phyloP scores from a whole-genome alignment of 2,329 filamentous ascomycete genomes.

The Parastagonospora nodorum region DNA sequence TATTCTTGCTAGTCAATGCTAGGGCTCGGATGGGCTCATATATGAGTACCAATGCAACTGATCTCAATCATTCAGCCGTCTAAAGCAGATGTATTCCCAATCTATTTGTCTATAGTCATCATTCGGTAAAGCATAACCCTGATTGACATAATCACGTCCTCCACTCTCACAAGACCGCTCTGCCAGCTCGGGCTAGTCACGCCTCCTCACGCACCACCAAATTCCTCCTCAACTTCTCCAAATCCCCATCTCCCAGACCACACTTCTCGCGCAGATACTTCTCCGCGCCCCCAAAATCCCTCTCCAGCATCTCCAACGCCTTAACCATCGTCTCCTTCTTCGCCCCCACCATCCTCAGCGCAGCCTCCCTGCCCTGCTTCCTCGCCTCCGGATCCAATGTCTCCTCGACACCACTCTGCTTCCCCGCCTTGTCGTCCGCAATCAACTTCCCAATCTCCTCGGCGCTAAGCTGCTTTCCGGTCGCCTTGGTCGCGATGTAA shows the following conservation, averaged over 20 bases:
- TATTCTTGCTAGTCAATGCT: not conserved
- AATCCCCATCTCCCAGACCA: slow-evolving; percentile 60
- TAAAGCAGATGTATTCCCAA: no score
- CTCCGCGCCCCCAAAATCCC: slow-evolving; percentile 67
- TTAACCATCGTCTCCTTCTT: slow-evolving; percentile 58
- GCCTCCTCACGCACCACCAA: slow-evolving; percentile 19
- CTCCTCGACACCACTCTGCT: slow-evolving; percentile 31
- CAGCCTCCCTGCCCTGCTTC: slow-evolving; percentile 31
- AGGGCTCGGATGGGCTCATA: not conserved
- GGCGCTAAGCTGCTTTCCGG: slow-evolving; percentile 44
- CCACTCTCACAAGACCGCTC: not conserved
- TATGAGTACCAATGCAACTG: not conserved
- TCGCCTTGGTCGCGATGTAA: slow-evolving; percentile 23
- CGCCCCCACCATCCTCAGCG: slow-evolving; percentile 44
- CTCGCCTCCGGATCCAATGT: slow-evolving; percentile 46
- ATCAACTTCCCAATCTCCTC: slow-evolving; percentile 56
- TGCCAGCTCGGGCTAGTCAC: slow-evolving; percentile 7
- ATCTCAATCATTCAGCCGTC: not conserved
- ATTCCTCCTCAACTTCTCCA: slow-evolving; percentile 54
- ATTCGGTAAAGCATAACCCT: not conserved
- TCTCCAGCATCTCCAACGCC: slow-evolving; percentile 60
- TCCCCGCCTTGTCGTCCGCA: slow-evolving; percentile 32
- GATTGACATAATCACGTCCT: not conserved
- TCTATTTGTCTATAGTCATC: no score
- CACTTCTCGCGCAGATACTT: slow-evolving; percentile 65